phyloP scores from a whole-genome alignment of 2,329 filamentous ascomycete genomes.

The Fusarium sp. region DNA sequence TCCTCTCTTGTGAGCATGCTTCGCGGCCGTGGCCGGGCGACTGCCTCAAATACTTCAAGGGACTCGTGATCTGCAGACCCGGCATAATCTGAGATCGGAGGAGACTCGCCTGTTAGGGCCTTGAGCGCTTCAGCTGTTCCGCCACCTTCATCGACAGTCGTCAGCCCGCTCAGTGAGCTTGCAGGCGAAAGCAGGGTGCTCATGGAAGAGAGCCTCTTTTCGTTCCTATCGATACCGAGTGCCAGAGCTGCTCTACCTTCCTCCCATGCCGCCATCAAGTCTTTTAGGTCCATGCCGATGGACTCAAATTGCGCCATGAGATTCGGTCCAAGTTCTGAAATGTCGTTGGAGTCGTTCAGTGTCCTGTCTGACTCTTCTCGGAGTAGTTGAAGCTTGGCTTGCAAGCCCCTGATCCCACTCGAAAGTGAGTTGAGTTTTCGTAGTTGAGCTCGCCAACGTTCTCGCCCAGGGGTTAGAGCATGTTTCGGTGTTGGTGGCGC shows the following conservation, averaged over 20 bases:
- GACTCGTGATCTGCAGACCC: conserved; percentile 72
- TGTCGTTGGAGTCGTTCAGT: conserved; percentile 78
- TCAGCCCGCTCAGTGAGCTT: conserved; percentile 75
- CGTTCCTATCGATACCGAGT: conserved; percentile 83
- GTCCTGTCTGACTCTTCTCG: conserved; percentile 88
- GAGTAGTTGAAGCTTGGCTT: conserved; percentile 93
- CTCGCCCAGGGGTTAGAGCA: conserved; percentile 78
- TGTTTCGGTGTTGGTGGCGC: conserved; percentile 68
- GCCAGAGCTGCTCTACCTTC: conserved; percentile 86
- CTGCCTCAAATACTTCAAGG: conserved; percentile 90
- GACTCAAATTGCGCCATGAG: conserved; percentile 94
- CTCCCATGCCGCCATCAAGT: conserved; percentile 87
- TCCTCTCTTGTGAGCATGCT: conserved; percentile 85
- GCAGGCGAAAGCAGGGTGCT: conserved; percentile 70
- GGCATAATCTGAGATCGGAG: conserved; percentile 64
- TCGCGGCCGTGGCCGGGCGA: conserved; percentile 78
- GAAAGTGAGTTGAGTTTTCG: conserved; percentile 90
- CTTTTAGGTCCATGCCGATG: conserved; percentile 87
- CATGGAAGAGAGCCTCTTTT: conserved; percentile 75
- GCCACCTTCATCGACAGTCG: conserved; percentile 67
- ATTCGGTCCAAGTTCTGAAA: conserved; percentile 80
- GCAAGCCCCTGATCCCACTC: conserved; percentile 88
- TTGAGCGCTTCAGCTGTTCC: conserved; percentile 74
- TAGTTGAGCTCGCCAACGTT: conserved; percentile 87
- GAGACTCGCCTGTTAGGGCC: conserved; percentile 79